Evolutionary conservation across 352 stramenopile genomes (phyloP), one percentile per base, ranked within the genome.

Genomic region (Globisporangium rhizosaccharum): DNA sequence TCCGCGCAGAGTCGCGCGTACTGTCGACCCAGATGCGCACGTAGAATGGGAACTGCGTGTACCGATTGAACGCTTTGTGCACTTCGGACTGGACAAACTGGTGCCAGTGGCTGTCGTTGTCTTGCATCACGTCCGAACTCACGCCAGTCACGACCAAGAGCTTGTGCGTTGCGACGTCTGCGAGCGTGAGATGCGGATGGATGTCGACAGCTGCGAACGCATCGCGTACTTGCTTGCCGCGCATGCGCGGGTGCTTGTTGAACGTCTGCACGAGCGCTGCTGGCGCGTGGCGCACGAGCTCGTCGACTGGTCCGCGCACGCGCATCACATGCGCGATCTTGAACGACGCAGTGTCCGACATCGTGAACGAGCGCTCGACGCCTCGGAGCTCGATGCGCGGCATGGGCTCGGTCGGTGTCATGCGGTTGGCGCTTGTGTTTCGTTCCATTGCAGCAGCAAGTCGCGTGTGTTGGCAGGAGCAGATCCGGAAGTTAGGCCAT

Each of bases 191-290:
- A 0, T 47, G 64, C 11, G 72, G 70, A 41, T 80, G 65, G 8
- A 84, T 57, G 53, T 79, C 63, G 4, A 47, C 74, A 37, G 41
- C 73, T 48, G 68, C 71, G 41, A 76, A 63, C 52, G 72, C 64
- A 58, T 72, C 61, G 45, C 70, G 63, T 30, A 78, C 17, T 23
- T 82, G 37, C 14, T 72, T 58, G 8, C 59, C 57, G 25, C 75
- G 65, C 70, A 85, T 81, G 2, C 28, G 28, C 28, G 39, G 39
- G 39, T 45, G 39, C 12, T 18, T 14, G 39, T 45, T 45, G 39
- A 45, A 45, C 39, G 39, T 45, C 12, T n/a, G 39, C 39, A 45
- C 39, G 39, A 45, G 39, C 39, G 39, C 39, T 18, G 11, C 12
- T 18, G 39, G 39, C 39, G 17, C 12, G 10, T 45, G 39, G 12